Base-by-base conservation (phyloP, 805 yeast genomes). In the Komagataella populi region DNA sequence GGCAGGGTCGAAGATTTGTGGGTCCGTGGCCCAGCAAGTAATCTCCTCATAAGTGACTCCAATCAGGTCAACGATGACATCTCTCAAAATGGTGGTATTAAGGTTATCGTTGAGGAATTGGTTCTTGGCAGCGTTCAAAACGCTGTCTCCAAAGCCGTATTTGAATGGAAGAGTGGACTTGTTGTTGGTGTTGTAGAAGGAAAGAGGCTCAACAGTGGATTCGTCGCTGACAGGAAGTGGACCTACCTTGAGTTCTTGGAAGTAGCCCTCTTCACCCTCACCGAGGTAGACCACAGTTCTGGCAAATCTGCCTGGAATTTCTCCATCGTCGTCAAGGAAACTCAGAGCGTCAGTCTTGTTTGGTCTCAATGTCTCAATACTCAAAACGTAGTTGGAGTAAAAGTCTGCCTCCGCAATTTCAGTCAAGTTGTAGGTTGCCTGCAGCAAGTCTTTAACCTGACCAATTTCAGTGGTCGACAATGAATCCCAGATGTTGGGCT, bases 341-440 rank as follows among this genome's bases (percentile, higher is more conserved):
- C 24, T 47, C 10, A 59, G 18, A 17, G 63, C 65, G 51, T 55
- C 63, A 3, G 65, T 57, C 51, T 61, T 60, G 56, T 60, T 60
- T 51, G 63, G 64, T 45, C 57, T 52, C 20, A 50, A 16, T 4
- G 52, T 46, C 44, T 50, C 52, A 47, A 50, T 23, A 46, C 49
- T 45, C 36, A 60, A 46, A 1, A 44, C 12, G 18, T 51, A 51
- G n/a, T 51, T 48, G 43, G 48, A 50, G 44, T 17, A 50, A 6
- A 30, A 17, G 18, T 50, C 45, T 12, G 53, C 53, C 18, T 49
- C 39, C 43, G 20, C 44, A n/a, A 18, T 20, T 24, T 6, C 20
- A 5, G 51, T 51, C 20, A 51, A 43, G 12, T 49, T 45, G 23
- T 18, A 44, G 10, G 30, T 49, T 4, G 24, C 49, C 12, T 30